Percentiles rank a stretch among this genome's conserved stretches.
Conservation (phyloP, 1,284 basidiomycete genomes). For the Ceratobasidium sp. region DNA sequence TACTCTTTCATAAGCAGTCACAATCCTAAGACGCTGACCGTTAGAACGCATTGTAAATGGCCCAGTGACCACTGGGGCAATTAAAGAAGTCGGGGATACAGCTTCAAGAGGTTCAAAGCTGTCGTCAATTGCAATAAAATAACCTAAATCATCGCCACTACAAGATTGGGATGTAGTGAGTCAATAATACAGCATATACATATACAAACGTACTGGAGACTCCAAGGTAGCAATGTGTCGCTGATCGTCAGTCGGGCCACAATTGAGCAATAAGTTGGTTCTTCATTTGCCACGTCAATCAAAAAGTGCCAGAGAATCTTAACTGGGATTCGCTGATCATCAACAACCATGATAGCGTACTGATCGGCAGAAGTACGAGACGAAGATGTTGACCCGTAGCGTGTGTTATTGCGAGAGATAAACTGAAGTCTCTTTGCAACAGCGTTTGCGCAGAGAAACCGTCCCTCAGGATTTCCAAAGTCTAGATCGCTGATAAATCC, state of each 20-base stretch:
- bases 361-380: not conserved
- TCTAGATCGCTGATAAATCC: not conserved
- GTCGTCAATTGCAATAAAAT: not conserved
- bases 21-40: not conserved
- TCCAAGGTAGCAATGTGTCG: not conserved
- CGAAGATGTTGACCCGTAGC: not conserved
- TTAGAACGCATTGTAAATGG: not conserved
- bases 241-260: not conserved
- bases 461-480: not conserved
- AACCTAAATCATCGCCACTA: not conserved
- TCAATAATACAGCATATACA: not conserved
- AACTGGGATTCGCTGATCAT: not conserved
- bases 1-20: not conserved
- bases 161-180: not conserved
- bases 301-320: not conserved
- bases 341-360: not conserved
- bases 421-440: not conserved
- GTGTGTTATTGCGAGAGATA: not conserved
- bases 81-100: not conserved
- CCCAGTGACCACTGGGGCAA: not conserved
- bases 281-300: not conserved
- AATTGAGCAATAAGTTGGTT: not conserved
- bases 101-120: not conserved
- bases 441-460: not conserved
- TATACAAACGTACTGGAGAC: not conserved